Conservation (phyloP, 2,329 filamentous ascomycete species). For the Zalaria sp. region DNA sequence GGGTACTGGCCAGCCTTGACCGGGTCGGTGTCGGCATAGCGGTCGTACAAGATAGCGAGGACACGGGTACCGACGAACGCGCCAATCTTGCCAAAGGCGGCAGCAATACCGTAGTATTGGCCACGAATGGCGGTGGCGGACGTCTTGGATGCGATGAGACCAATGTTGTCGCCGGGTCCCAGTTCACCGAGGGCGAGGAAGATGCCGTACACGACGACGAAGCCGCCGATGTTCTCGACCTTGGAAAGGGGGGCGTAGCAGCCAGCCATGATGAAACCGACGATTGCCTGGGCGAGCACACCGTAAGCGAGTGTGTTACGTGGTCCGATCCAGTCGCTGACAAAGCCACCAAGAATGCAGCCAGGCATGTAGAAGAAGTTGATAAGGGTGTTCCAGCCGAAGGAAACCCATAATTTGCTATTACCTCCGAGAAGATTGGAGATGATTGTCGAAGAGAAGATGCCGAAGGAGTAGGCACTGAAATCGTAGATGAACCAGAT, state of each 20-base stretch:
- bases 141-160: slow-evolving; percentile 73
- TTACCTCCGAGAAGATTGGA: slow-evolving; percentile 44
- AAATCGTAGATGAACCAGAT: slow-evolving; percentile 82
- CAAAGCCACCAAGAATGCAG: slow-evolving; percentile 60
- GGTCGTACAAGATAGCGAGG: slow-evolving; percentile 54
- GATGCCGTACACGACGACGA: slow-evolving; percentile 66
- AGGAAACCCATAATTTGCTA: slow-evolving; percentile 56
- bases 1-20: slow-evolving; percentile 60
- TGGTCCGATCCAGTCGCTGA: slow-evolving; percentile 68
- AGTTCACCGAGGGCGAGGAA: slow-evolving; percentile 68
- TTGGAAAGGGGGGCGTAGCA: slow-evolving; percentile 58
- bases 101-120: slow-evolving; percentile 57
- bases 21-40: slow-evolving; percentile 40
- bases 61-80: slow-evolving; percentile 80
- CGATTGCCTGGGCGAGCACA: slow-evolving; percentile 56
- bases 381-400: slow-evolving; percentile 81
- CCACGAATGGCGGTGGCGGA: slow-evolving; percentile 74
- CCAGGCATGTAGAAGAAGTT: slow-evolving; percentile 85
- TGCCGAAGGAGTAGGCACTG: slow-evolving; percentile 68
- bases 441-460: slow-evolving; percentile 70
- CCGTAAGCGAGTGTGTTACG: slow-evolving; percentile 58
- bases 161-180: slow-evolving; percentile 85
- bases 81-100: slow-evolving; percentile 55
- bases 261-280: slow-evolving; percentile 83
- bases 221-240: slow-evolving; percentile 53